Evolutionary conservation across 805 yeast genomes (phyloP).

Genomic region (Wickerhamiella azyma): DNA sequence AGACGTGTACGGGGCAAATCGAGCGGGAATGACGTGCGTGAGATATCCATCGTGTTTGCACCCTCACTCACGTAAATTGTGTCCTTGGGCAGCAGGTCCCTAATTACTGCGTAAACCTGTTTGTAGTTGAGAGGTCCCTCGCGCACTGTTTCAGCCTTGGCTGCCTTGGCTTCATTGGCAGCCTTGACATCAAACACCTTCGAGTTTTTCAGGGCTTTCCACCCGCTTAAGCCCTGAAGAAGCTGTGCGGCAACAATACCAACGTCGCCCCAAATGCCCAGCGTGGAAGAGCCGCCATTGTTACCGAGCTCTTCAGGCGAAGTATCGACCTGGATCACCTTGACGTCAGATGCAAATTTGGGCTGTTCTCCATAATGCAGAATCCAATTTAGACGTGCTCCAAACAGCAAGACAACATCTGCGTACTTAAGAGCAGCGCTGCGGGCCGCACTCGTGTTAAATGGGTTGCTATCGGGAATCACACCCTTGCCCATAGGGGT

Average conservation of each 20-base stretch:
- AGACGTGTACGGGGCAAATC: constrained; percentile 38
- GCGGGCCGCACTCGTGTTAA: constrained; percentile 50
- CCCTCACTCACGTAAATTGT: constrained; percentile 46
- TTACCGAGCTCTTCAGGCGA: constrained; percentile 41
- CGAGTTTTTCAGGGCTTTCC: constrained; percentile 27
- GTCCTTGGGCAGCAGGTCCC: constrained; percentile 27
- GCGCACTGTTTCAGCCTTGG: constrained; percentile 24
- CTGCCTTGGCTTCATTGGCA: constrained; percentile 26
- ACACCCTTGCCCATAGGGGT: constrained; percentile 76
- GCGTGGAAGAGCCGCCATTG: constrained; percentile 27
- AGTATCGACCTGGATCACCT: constrained; percentile 45
- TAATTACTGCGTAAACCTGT: constrained; percentile 37
- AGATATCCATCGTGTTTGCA: constrained; percentile 66
- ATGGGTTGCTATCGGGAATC: constrained; percentile 33
- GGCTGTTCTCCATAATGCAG: constrained; percentile 52
- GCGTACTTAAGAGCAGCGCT: constrained; percentile 43
- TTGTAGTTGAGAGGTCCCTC: constrained; percentile 34
- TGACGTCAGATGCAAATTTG: constrained; percentile 33
- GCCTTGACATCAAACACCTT: constrained; percentile 18
- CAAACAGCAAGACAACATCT: constrained; percentile 46
- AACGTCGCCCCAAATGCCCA: constrained; percentile 47
- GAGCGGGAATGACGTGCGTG: constrained; percentile 47
- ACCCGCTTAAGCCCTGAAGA: constrained; percentile 22
- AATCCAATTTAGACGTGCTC: constrained; percentile 64
- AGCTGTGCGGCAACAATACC: constrained; percentile 31